Evolutionary conservation across 2,329 filamentous ascomycete genomes (phyloP).

Genomic region (Aspergillus sergii): DNA sequence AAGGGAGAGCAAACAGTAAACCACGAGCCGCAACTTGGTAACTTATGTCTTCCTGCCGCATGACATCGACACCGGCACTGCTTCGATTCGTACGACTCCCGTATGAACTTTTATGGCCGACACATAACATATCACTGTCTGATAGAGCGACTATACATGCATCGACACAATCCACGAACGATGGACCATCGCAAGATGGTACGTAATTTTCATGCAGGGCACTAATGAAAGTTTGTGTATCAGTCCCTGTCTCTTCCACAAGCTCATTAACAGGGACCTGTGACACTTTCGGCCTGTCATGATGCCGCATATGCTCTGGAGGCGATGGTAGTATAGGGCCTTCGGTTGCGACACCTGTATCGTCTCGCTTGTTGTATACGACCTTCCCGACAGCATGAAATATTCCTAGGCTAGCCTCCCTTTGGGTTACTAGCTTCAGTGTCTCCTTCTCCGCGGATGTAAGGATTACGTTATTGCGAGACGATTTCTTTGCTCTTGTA

Average conservation of each 20-base stretch:
- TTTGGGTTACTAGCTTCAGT: slow-evolving; percentile 77
- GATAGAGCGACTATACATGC: slow-evolving; percentile 87
- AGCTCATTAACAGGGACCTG: slow-evolving; percentile 72
- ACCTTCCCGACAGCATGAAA: slow-evolving; percentile 97
- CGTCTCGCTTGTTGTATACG: slow-evolving; percentile 89
- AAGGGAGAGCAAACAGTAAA: slow-evolving; percentile 79
- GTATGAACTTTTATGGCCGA: slow-evolving; percentile 56
- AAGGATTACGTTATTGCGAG: slow-evolving; percentile 51
- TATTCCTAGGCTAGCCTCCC: slow-evolving; percentile 87
- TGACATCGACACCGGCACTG: slow-evolving; percentile 56
- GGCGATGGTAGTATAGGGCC: slow-evolving; percentile 55
- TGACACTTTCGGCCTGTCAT: slow-evolving; percentile 63
- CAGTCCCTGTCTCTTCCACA: slow-evolving; percentile 92
- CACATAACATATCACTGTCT: slow-evolving; percentile 80
- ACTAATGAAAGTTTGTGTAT: slow-evolving; percentile 85
- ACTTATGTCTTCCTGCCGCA: slow-evolving; percentile 91
- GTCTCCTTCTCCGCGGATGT: slow-evolving; percentile 80
- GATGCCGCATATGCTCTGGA: slow-evolving; percentile 60
- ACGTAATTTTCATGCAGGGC: slow-evolving; percentile 93
- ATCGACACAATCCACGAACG: slow-evolving; percentile 75
- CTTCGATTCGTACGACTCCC: slow-evolving; percentile 58
- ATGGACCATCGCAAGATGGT: slow-evolving; percentile 70
- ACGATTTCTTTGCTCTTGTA: slow-evolving; percentile 66
- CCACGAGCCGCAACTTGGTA: slow-evolving; percentile 91
- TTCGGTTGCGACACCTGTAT: slow-evolving; percentile 41